Conservation (phyloP, 805 yeast species). For the Zygosaccharomyces pseudorouxii region DNA sequence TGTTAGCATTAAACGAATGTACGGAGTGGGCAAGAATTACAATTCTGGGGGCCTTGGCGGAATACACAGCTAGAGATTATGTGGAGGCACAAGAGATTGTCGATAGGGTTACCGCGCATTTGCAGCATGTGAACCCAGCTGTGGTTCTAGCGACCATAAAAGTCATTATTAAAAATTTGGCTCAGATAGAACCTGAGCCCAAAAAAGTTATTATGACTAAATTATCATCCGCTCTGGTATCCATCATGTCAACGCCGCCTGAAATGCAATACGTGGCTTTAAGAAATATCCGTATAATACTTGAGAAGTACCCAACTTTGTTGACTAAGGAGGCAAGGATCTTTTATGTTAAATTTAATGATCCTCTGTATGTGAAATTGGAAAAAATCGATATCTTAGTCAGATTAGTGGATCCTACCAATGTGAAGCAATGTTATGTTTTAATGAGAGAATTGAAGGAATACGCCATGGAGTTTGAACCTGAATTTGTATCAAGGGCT, state of each 20-base stretch:
- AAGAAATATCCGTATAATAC: conserved; percentile 81
- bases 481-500: conserved; percentile 63
- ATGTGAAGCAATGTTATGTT: conserved; percentile 47
- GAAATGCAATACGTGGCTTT: conserved; percentile 93
- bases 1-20: conserved; percentile 88
- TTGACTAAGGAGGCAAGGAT: conserved; percentile 77
- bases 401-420: conserved; percentile 53
- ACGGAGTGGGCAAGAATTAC: conserved; percentile 99
- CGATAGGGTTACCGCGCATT: conserved; percentile 87
- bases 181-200: conserved; percentile 40
- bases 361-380: conserved; percentile 72
- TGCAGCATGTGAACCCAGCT: conserved; percentile 95
- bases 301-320: conserved; percentile 82
- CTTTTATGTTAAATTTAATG: conserved; percentile 82
- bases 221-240: conserved; percentile 78
- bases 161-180: conserved; percentile 67
- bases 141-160: conserved; percentile 85
- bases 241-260: conserved; percentile 81
- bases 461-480: conserved; percentile 81
- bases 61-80: conserved; percentile 51
- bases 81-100: conserved; percentile 78
- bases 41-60: conserved; percentile 74
- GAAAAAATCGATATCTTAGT: conserved; percentile 74
- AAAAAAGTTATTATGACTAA: conserved; percentile 55
- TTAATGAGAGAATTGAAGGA: conserved; percentile 69